These are phyloP conservation scores for Pezicula rhizophila DNA, from an alignment of 2,329 filamentous ascomycete genomes.

Conservation along the genomic window DNA sequence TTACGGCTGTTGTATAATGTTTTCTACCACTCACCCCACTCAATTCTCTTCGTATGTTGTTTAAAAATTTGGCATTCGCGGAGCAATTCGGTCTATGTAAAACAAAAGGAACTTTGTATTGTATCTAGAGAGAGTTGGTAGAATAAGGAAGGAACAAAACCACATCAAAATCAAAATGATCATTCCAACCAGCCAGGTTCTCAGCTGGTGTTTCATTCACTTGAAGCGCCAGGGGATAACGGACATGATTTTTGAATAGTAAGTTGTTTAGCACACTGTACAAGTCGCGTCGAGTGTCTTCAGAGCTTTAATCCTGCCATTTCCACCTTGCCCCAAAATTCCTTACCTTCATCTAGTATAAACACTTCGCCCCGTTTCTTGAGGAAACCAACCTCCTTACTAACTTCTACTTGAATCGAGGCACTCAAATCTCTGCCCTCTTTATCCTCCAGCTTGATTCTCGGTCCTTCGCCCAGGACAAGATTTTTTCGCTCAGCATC, in stretches of 20 bases:
- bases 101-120: background rate
- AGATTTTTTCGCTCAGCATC: constrained; percentile 14
- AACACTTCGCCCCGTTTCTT: background rate
- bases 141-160: constrained; percentile 24
- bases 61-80: constrained; percentile 21
- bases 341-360: too few species aligned
- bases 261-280: too few species aligned
- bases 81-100: constrained; percentile 20
- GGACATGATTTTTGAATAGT: too few species aligned
- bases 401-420: constrained; percentile 5
- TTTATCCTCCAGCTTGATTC: constrained; percentile 8
- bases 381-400: constrained; percentile 4
- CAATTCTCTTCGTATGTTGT: constrained; percentile 23
- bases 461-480: constrained; percentile 11
- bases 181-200: background rate
- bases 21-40: constrained; percentile 19
- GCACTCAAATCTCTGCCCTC: constrained; percentile 6
- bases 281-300: too few species aligned
- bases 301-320: too few species aligned
- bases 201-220: background rate
- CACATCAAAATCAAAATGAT: constrained; percentile 11
- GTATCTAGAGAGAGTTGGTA: constrained; percentile 9
- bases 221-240: too few species aligned
- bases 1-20: constrained; percentile 23
- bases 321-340: too few species aligned